Evolutionary conservation across 345 rosid genomes (phyloP), one percentile per base, ranked within the genome.

Genomic region (Brassica rapa): DNA sequence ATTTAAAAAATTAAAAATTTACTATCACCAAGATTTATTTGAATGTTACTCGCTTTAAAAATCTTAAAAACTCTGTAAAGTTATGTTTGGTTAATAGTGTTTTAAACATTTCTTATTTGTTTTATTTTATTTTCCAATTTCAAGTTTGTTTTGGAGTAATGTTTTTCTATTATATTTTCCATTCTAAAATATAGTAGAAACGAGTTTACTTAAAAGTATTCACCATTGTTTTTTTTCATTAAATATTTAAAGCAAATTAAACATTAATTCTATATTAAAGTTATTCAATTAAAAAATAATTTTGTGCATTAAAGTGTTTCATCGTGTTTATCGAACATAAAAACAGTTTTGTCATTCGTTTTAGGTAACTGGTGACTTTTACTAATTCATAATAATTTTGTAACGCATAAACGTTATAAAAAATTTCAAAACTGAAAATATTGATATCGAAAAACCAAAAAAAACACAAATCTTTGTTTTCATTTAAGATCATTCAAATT

Each of bases 271-370:
- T 46, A 46, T 46, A 14, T 10, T 41, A 41, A 41, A 10, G 49
- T 41, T 41, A 41, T 11, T 41, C 4, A 41, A 41, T 41, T 11
- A 41, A 10, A 1, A 41, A 41, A 41, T 4, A 41, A 37, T 8
- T 37, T 41, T 41, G 14, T 35, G 8, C 8, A 27, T 27, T 27
- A 27, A 8, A 41, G 3, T 41, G 11, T n/a, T 27, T n/a, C 24
- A n/a, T 61, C 19, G 6, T 73, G 19, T 29, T 72, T 62, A 65
- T 49, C 12, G 24, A 74, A 55, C 27, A 66, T 35, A 35, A 24
- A 1, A 55, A 55, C 57, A 74, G 35, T 10, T 16, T 41, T 29
- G 14, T 1, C 12, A 6, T 39, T 41, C 56, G 41, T 41, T 67
- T 59, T 19, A 68, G 43, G 67, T 57, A 66, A 10, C 3, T 2